Percentiles rank a stretch among this genome's conserved stretches.
Evolutionary conservation across 345 rosid genomes (phyloP).

Genomic region (Eucalyptus victrix): DNA sequence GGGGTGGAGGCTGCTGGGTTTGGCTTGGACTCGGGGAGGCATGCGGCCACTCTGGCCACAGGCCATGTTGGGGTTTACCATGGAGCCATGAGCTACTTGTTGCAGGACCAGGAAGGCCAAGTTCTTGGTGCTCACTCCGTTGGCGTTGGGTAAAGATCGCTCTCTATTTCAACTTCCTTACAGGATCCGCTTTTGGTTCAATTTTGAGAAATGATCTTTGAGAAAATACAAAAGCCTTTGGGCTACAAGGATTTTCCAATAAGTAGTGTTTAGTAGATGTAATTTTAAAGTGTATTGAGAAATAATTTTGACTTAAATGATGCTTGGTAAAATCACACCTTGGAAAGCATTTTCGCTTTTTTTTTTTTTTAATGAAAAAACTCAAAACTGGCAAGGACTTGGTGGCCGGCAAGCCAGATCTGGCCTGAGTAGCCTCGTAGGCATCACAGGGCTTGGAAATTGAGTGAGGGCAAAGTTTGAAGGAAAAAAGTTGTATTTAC

Average conservation of each 20-base stretch:
- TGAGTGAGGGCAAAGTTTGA: too few relatives aligned
- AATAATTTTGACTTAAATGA: too few relatives aligned
- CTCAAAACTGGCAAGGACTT: fast-evolving
- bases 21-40: constrained; percentile 67
- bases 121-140: constrained; percentile 45
- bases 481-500: too few relatives aligned
- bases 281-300: too few relatives aligned
- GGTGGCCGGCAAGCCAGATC: fast-evolving
- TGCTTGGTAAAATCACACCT: too few relatives aligned
- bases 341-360: fast-evolving
- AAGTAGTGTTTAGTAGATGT: too few relatives aligned
- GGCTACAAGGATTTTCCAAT: too few relatives aligned
- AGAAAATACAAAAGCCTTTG: too few relatives aligned
- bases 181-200: fast-evolving
- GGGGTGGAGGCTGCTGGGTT: constrained; percentile 84
- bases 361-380: too few relatives aligned
- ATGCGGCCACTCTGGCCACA: constrained; percentile 61
- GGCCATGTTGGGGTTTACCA: constrained; percentile 84
- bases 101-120: constrained; percentile 77
- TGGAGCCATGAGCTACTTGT: constrained; percentile 69
- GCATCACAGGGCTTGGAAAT: too few relatives aligned
- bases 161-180: not conserved
- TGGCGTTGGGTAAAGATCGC: constrained; percentile 42
- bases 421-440: too few relatives aligned
- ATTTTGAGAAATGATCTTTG: too few relatives aligned